These are phyloP conservation scores for Kazachstania viticola DNA, from an alignment of 805 yeast species.

Conservation along the genomic window DNA sequence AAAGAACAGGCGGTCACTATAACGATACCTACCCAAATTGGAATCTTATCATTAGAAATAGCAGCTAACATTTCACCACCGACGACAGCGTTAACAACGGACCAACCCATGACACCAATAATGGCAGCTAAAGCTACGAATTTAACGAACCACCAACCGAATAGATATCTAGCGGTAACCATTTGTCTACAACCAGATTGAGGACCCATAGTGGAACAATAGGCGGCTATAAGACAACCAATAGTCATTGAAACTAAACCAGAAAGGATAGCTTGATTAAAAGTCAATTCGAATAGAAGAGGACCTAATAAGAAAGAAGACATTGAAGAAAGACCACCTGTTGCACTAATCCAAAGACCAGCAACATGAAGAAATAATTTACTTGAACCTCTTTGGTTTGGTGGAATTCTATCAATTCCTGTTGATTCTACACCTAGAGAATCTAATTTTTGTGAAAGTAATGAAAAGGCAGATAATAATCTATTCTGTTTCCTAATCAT, in stretches of 20 bases:
- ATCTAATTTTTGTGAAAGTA: too few relatives aligned
- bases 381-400: slow-evolving; percentile 47
- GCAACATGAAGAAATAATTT: slow-evolving; percentile 36
- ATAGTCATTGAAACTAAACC: slow-evolving; percentile 54
- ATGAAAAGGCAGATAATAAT: too few relatives aligned
- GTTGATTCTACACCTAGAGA: slow-evolving; percentile 57
- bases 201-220: slow-evolving; percentile 82
- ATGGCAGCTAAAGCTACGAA: slow-evolving; percentile 61
- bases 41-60: slow-evolving; percentile 52
- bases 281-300: slow-evolving; percentile 54
- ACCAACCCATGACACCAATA: slow-evolving; percentile 82
- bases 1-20: slow-evolving; percentile 57
- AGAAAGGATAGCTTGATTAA: slow-evolving; percentile 46
- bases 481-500: too few relatives aligned
- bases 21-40: slow-evolving; percentile 63
- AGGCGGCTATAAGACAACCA: slow-evolving; percentile 72
- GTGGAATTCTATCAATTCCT: slow-evolving; percentile 67
- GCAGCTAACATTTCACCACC: slow-evolving; percentile 76
- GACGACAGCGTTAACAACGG: slow-evolving; percentile 79
- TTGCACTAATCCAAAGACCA: slow-evolving; percentile 76
- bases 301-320: slow-evolving; percentile 74
- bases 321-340: slow-evolving; percentile 86
- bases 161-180: slow-evolving; percentile 69
- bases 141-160: slow-evolving; percentile 81
- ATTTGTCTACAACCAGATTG: slow-evolving; percentile 82